phyloP scores from a whole-genome alignment of 2,329 filamentous ascomycete species.

The Clarireedia sp. region DNA sequence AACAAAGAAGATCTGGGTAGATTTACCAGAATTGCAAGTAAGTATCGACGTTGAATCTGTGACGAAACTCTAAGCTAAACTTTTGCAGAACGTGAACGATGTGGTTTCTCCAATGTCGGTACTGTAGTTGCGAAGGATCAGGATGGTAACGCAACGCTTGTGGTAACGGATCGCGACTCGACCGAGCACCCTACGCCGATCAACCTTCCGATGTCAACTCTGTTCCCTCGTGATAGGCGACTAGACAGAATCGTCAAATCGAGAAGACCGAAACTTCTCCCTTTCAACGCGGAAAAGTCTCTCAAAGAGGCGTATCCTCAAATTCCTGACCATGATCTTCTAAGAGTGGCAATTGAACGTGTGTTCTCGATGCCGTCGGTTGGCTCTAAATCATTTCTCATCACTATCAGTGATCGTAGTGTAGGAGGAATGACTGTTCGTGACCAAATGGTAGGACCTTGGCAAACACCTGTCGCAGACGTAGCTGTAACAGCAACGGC shows the following conservation, averaged over 20 bases:
- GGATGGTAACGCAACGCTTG: conserved; percentile 59
- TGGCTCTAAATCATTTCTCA: conserved; percentile 94
- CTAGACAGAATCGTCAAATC: conserved; percentile 68
- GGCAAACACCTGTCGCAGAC: conserved; percentile 91
- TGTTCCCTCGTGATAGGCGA: conserved; percentile 84
- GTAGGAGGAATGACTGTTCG: conserved; percentile 82
- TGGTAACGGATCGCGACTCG: conserved; percentile 76
- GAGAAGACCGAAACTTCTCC: conserved; percentile 56
- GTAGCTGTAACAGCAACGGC: conserved; percentile 87
- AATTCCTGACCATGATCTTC: conserved; percentile 32
- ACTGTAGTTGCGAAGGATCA: conserved; percentile 57
- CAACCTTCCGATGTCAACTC: conserved; percentile 77
- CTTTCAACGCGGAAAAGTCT: conserved; percentile 61
- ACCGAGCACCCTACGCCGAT: conserved; percentile 69
- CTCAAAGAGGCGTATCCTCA: conserved; percentile 48
- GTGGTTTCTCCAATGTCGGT: conserved; percentile 87
- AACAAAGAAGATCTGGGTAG: conserved; percentile 71
- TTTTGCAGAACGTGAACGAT: conserved; percentile 65
- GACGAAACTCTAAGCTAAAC: conserved; percentile 4
- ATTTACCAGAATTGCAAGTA: conserved; percentile 59
- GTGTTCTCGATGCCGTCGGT: conserved; percentile 82
- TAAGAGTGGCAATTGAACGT: conserved; percentile 63
- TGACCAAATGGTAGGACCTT: conserved; percentile 94
- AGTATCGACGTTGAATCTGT: conserved; percentile 19
- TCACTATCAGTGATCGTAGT: conserved; percentile 89